Evolutionary conservation across 140 eudicot species (phyloP), one percentile per base, ranked within the genome.

Genomic region (Erigeron philadelphicus): DNA sequence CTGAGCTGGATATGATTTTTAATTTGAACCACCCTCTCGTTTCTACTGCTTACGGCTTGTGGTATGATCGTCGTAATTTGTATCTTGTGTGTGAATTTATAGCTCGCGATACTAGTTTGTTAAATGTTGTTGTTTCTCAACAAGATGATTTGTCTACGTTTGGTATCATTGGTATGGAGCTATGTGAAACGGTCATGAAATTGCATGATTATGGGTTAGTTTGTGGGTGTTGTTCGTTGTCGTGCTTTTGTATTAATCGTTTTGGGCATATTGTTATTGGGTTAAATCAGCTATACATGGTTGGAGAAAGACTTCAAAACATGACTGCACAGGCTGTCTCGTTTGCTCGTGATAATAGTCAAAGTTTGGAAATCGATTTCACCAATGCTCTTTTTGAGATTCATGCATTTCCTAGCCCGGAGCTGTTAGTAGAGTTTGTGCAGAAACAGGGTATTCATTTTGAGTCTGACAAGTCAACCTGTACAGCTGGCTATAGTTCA

Each of bases 41-140:
- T 35, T 88, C 88, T 66, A 74, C 49, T 55, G 78, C 70, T 64
- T 83, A 66, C 18, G 97, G 97, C 61, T 77, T 91, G 79, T 91
- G 97, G 96, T 81, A 61, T 68, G 75, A 79, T 48, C 12, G 5
- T 31, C 38, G 3, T 31, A 31, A 63, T 70, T 80, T 88, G 11
- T 91, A 84, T 77, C 57, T 91, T 42, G 83, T 82, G 44, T 81
- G 74, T 55, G 81, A 84, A 68, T 75, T 75, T 66, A 75, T 72
- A 72, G 25, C 25, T 21, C 60, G 5, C 38, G 5, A 13, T 54
- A 54, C 76, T 38, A 67, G 13, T 46, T 60, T 81, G 58, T 17
- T 19, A 7, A 54, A 54, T 59, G 70, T 52, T 9, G 11, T 11
- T 72, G 75, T 7, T n/a, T 81, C 4, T 11, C 58, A 61, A 13